phyloP scores from a whole-genome alignment of 1,284 basidiomycete species.

The Taiwanofungus camphoratus region DNA sequence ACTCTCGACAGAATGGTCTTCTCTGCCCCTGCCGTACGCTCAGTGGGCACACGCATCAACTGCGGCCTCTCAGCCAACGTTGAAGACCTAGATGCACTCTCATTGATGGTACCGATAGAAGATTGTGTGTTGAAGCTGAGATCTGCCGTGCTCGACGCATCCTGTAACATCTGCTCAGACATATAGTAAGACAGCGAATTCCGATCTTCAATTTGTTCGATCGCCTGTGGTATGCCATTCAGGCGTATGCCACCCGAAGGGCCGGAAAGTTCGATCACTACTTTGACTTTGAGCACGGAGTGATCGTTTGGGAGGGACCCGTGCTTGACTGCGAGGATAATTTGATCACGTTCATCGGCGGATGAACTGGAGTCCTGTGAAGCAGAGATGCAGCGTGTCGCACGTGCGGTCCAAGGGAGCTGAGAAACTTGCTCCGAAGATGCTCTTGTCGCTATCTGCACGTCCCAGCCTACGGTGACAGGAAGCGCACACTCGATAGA shows the following conservation, averaged over 20 bases:
- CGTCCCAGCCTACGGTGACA: conserved; percentile 84
- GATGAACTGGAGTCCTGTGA: conserved; percentile 30
- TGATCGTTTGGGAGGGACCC: conserved; percentile 66
- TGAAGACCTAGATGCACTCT: conserved; percentile 24
- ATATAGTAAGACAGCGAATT: conserved; percentile 53
- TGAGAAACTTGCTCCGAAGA: conserved; percentile 67
- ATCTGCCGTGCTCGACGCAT: conserved; percentile 64
- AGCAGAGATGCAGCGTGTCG: conserved; percentile 43
- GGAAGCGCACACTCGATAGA: conserved; percentile 80
- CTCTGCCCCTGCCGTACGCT: conserved; percentile 60
- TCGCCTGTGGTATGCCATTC: conserved; percentile 74
- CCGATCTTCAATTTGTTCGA: conserved; percentile 61
- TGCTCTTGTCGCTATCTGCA: conserved; percentile 67
- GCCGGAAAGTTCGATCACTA: conserved; percentile 80
- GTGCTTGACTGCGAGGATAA: conserved; percentile 69
- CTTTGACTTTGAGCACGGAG: conserved; percentile 72
- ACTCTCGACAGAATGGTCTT: conserved; percentile 82
- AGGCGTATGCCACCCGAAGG: conserved; percentile 69
- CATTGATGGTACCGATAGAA: conserved; percentile 31
- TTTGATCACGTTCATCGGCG: conserved; percentile 43
- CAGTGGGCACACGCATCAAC: conserved; percentile 31
- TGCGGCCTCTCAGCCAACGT: conserved; percentile 32
- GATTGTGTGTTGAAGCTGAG: conserved; percentile 61
- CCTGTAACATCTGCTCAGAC: conserved; percentile 56
- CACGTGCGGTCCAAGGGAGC: conserved; percentile 72